Base-by-base conservation (phyloP, 2,329 filamentous ascomycete genomes). In the Arthrobotrys sinensis region DNA sequence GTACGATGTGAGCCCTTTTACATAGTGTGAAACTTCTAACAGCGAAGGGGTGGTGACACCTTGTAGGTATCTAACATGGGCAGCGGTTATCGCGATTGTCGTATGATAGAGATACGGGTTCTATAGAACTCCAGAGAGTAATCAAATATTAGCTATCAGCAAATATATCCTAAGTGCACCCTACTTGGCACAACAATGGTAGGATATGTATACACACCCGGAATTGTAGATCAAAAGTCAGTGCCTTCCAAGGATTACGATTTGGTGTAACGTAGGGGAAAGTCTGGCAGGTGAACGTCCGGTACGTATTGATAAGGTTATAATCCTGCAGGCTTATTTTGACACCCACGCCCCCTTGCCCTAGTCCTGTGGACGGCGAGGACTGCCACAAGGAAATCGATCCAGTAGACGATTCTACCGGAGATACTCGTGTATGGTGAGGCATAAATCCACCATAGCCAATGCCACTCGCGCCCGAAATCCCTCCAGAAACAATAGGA, bases 161-260 rank as follows among this genome's bases (percentile, higher is more conserved):
- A 32, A 4, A n/a, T 3, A 36, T 11, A 36, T 16, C 14, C 16
- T 5, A n/a, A 34, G 10, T 10, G 12, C 11, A 19, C 19, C 34
- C 5, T 16, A 16, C 12, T 10, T 28, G 4, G n/a, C n/a, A 6
- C 12, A 12, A 8, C 1, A 57, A 28, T 57, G 1, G 8, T 36
- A 16, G n/a, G 1, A n/a, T 3, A 8, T 3, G 16, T 14, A 1
- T 2, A 21, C 55, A 38, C 67, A 77, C 73, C 24, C 21, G 40
- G 46, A 77, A 77, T 36, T 77, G 73, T 12, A 71, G 34, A 24
- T 77, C 73, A 11, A 77, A 77, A 24, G 73, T 71, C 21, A 77
- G 34, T 3, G n/a, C 5, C 38, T 70, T 70, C 73, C 73, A 77
- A 3, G 73, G 73, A 48, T 77, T 77, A 10, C 40, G 38, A 12